These are phyloP conservation scores for Amauroascus niger DNA, from an alignment of 2,329 filamentous ascomycete genomes.

Conservation along the genomic window DNA sequence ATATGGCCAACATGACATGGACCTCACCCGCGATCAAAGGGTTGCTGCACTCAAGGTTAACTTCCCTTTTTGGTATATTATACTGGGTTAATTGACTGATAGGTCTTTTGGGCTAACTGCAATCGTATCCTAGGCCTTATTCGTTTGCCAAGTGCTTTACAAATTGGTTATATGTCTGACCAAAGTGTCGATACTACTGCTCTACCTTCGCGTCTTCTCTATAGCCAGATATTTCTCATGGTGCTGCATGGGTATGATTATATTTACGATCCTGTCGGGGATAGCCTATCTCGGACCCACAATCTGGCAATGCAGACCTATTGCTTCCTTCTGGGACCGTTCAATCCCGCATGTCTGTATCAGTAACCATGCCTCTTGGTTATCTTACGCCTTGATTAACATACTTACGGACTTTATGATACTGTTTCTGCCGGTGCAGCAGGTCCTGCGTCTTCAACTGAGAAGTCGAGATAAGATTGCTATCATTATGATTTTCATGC, in stretches of 20 bases:
- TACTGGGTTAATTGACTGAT: not conserved
- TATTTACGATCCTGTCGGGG: conserved; percentile 16
- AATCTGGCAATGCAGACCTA: conserved; percentile 22
- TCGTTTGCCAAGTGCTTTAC: conserved; percentile 46
- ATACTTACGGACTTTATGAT: conserved; percentile 23
- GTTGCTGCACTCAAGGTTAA: conserved; percentile 23
- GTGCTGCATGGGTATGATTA: conserved; percentile 29
- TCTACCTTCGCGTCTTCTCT: conserved; percentile 48
- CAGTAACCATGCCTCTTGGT: conserved; percentile 18
- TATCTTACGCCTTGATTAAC: conserved; percentile 22
- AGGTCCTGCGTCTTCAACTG: conserved; percentile 20
- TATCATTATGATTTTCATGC: conserved; percentile 18
- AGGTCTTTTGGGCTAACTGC: not conserved
- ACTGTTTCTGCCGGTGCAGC: conserved; percentile 20
- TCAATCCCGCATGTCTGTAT: conserved; percentile 19
- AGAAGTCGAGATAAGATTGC: conserved; percentile 18
- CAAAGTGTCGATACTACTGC: conserved; percentile 45
- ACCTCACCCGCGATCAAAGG: conserved; percentile 20
- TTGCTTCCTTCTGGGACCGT: conserved; percentile 21
- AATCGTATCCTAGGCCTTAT: conserved; percentile 37
- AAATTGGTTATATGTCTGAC: conserved; percentile 47
- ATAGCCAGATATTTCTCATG: conserved; percentile 36
- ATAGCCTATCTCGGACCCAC: conserved; percentile 19
- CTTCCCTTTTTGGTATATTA: not conserved
- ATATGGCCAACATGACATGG: conserved; percentile 23